Percentiles rank a stretch among this genome's conserved stretches.
Evolutionary conservation across 345 rosid species (phyloP).

Genomic region (Rhodamnia rubescens): DNA sequence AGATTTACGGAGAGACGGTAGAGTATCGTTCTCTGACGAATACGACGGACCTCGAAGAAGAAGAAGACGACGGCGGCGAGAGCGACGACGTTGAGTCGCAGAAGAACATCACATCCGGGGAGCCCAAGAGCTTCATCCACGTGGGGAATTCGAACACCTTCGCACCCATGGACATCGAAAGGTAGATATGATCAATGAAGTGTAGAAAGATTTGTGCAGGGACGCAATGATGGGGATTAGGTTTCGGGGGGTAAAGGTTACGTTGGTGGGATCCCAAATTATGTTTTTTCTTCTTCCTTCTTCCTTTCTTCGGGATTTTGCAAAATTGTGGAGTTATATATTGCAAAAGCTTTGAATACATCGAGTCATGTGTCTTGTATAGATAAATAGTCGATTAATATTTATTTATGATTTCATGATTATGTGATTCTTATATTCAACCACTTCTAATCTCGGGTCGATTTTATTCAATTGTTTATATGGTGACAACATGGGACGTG

Average conservation of each 20-base stretch:
- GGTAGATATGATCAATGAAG: slow-evolving; percentile 2
- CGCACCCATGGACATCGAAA: slow-evolving; percentile 25
- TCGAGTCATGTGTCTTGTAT: neutral
- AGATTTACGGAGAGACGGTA: slow-evolving; percentile 17
- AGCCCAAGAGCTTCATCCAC: slow-evolving; percentile 15
- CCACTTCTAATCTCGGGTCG: neutral
- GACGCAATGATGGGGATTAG: neutral
- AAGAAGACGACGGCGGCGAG: slow-evolving; percentile 17
- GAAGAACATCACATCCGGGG: slow-evolving; percentile 2
- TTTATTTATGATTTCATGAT: neutral
- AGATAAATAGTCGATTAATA: neutral
- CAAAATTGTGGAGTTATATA: neutral
- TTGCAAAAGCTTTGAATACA: neutral
- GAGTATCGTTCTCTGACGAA: slow-evolving; percentile 40
- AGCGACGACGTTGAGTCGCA: slow-evolving; percentile 39
- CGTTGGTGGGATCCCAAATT: neutral
- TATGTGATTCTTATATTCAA: neutral
- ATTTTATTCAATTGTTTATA: neutral
- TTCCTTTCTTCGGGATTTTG: neutral
- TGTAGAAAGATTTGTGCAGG: neutral
- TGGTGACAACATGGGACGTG: neutral
- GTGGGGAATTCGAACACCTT: slow-evolving; percentile 13
- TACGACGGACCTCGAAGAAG: neutral
- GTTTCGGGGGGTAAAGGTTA: neutral
- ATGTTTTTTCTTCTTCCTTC: neutral